Base-by-base conservation (phyloP, 495 filamentous ascomycete species). In the Penicillium riverlandense region DNA sequence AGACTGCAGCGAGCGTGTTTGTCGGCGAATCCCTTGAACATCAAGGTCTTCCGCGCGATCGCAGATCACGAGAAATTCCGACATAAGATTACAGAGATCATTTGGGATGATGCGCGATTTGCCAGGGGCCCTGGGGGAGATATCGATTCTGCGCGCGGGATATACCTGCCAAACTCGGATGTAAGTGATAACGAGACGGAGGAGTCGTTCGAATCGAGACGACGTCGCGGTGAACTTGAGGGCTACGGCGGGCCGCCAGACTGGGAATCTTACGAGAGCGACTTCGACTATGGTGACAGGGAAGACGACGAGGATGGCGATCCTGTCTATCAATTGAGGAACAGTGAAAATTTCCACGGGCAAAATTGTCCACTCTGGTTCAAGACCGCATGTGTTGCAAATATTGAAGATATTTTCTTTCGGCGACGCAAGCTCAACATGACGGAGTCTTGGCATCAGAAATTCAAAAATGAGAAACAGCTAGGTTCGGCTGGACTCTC, bases 101-200 rank as follows among this genome's bases (percentile, higher is more conserved):
- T 63, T 34, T 61, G 55, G 60, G 60, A 63, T 28, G 58, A 64
- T 37, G 53, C 49, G 10, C 47, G 39, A 32, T 35, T 50, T 45
- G 10, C 32, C 16, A 32, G 45, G 12, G 45, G 45, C 34, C 45
- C 41, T 44, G 16, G 7, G 10, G 13, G n/a, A 44, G 16, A 28
- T 28, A 8, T 9, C 37, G 10, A 10, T 7, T 6, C 37, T 39
- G 6, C 15, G 37, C 11, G 12, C 8, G 14, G 27, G 5, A 39
- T 28, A 4, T 39, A 11, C 15, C 16, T 28, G 28, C 29, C 37
- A 39, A 28, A 39, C 15, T 16, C 27, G 37, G 42, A 44, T 2
- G 6, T n/a, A 6, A 44, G 42, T 35, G 42, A 44, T 44, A 36
- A 44, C 16, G 42, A 44, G 42, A 44, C 33, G 1, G 42, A 44